Base-by-base conservation (phyloP, 1,284 basidiomycete genomes). In the Bjerkandera adusta region DNA sequence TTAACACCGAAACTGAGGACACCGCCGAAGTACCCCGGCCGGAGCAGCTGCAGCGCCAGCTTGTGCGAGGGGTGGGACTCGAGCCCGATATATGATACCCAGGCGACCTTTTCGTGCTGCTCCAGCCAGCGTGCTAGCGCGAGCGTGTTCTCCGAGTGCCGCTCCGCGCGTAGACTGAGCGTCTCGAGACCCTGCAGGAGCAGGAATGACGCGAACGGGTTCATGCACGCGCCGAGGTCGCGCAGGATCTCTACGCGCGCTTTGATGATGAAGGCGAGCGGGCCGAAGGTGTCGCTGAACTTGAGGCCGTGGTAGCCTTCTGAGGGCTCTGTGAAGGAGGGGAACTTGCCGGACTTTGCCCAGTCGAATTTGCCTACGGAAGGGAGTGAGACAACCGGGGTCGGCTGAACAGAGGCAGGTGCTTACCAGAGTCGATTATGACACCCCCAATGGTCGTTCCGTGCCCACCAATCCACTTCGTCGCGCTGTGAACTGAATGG, bases 401-500 rank as follows among this genome's bases (percentile, higher is more conserved):
- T 26, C 15, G 16, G n/a, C 8, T 7, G 11, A 11, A 29, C 2
- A 12, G 12, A 3, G 12, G n/a, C 27, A 16, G 34, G n/a, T 16
- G 56, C 61, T 3, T 51, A 74, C 79, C 90, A 20, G 81, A 77
- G 63, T 92, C 91, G 45, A 94, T 64, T 51, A 95, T 73, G 16
- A 93, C 83, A 49, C 92, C 92, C 4, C 76, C 91, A 42, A 95
- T 91, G 21, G 89, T 92, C 2, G 86, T 94, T 48, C 92, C 91
- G 62, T 92, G 92, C 0, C 92, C 90, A 24, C 90, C 87, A 43
- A 94, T 92, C 92, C 92, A 94, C 64, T 95, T 94, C 3, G 91
- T 93, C 0, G 90, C 89, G 49, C 84, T 88, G 68, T 93, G 87
- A 5, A 92, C 86, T 75, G 44, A 15, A 47, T 20, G 13, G 18